Evolutionary conservation across 1,139 yeast species (phyloP).

Genomic region (Candida mesenterica): DNA sequence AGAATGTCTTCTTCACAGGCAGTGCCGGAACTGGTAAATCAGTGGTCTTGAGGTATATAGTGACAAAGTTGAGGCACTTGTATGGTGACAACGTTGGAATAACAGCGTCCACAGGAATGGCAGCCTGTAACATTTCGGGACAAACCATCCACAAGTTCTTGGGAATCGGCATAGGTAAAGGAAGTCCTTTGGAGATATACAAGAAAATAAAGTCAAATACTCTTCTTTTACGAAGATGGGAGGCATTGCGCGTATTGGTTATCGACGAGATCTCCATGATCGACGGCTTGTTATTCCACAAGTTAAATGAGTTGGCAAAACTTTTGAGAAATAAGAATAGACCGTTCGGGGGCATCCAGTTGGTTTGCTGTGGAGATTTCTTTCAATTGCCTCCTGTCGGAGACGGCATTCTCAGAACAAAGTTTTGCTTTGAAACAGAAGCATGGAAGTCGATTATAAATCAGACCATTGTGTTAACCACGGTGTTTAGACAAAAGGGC

Average conservation of each 20-base stretch:
- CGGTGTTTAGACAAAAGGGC: constrained; percentile 73
- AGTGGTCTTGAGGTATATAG: constrained; percentile 61
- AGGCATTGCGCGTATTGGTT: constrained; percentile 56
- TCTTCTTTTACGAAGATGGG: constrained; percentile 56
- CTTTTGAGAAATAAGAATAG: constrained; percentile 42
- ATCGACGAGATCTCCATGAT: constrained; percentile 92
- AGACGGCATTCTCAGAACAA: constrained; percentile 31
- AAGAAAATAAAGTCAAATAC: constrained; percentile 47
- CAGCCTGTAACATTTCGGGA: constrained; percentile 87
- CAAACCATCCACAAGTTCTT: constrained; percentile 75
- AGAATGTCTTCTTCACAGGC: constrained; percentile 70
- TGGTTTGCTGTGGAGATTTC: constrained; percentile 85
- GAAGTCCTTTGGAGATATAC: constrained; percentile 41
- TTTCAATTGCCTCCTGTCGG: constrained; percentile 88
- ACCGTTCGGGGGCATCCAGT: constrained; percentile 90
- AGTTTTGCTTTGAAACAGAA: constrained; percentile 57
- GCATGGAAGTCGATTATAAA: constrained; percentile 56
- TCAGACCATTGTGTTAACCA: constrained; percentile 56
- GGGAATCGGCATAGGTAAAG: constrained; percentile 73
- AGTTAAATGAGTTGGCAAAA: constrained; percentile 64
- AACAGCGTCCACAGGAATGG: constrained; percentile 90
- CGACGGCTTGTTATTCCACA: constrained; percentile 71
- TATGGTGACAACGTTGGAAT: constrained; percentile 57
- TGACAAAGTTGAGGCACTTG: constrained; percentile 37
- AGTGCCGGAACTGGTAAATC: constrained; percentile 90